Percentiles rank a stretch among this genome's conserved stretches.
Conservation (phyloP, 2,329 filamentous ascomycete species). For the Graphiopsis chlorocephala region DNA sequence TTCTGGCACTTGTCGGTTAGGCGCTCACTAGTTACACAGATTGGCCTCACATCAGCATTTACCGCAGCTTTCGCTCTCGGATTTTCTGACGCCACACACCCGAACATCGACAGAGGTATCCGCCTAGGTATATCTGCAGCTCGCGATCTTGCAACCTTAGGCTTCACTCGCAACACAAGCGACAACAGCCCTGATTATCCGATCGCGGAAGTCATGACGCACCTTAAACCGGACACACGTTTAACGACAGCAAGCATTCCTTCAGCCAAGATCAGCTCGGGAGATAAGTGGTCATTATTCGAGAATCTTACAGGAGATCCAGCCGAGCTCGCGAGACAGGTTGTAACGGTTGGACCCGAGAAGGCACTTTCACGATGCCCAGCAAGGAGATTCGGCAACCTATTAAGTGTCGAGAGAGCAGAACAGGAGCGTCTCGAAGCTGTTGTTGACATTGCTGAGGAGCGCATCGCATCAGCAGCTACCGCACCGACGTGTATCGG, state of each 20-base stretch:
- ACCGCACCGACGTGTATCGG: constrained; percentile 32
- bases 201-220: constrained; percentile 25
- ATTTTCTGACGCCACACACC: constrained; percentile 29
- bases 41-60: constrained; percentile 32
- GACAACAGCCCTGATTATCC: constrained; percentile 31
- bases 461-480: constrained; percentile 26
- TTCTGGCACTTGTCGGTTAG: not conserved
- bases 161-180: constrained; percentile 26
- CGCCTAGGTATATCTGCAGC: constrained; percentile 31
- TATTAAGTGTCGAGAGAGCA: constrained; percentile 30
- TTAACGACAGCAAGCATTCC: constrained; percentile 31
- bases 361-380: constrained; percentile 32
- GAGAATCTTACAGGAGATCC: constrained; percentile 33
- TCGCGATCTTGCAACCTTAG: constrained; percentile 25
- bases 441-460: constrained; percentile 30
- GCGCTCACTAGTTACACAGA: constrained; percentile 17
- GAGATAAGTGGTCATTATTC: constrained; percentile 36
- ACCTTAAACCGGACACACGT: constrained; percentile 24
- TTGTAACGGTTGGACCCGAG: constrained; percentile 31
- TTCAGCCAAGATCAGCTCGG: constrained; percentile 32
- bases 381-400: constrained; percentile 26
- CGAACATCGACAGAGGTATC: constrained; percentile 30
- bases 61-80: constrained; percentile 35
- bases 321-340: constrained; percentile 33
- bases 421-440: constrained; percentile 34